Conservation (phyloP, 1,284 basidiomycete genomes). For the Taiwanofungus camphoratus region DNA sequence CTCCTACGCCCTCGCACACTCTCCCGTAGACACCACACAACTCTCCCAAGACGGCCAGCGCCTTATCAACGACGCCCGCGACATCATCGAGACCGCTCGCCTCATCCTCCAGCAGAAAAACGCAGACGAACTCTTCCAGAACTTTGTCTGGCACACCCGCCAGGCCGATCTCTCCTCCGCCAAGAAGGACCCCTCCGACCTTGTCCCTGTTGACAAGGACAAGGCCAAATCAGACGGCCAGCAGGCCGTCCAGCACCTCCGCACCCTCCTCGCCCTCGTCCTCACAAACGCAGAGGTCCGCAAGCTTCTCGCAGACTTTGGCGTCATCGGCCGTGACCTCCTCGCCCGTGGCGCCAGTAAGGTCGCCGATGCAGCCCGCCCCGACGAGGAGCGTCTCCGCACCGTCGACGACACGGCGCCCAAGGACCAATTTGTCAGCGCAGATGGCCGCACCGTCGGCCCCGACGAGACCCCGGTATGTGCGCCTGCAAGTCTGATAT, state of each 20-base stretch:
- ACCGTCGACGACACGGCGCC: conserved; percentile 70
- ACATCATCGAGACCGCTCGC: conserved; percentile 68
- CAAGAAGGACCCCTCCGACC: conserved; percentile 39
- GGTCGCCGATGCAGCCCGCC: conserved; percentile 68
- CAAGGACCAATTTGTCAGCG: conserved; percentile 50
- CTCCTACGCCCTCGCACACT: conserved; percentile 59
- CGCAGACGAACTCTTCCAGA: conserved; percentile 83
- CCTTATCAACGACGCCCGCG: conserved; percentile 69
- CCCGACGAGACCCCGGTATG: conserved; percentile 26
- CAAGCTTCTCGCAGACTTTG: conserved; percentile 82
- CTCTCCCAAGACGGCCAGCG: conserved; percentile 75
- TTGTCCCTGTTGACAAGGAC: conserved; percentile 46
- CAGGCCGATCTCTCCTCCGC: conserved; percentile 42
- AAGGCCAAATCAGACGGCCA: conserved; percentile 57
- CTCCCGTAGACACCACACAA: conserved; percentile 59
- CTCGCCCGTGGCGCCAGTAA: conserved; percentile 75
- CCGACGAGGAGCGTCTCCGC: conserved; percentile 57
- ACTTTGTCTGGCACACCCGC: conserved; percentile 76
- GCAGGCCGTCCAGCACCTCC: conserved; percentile 74
- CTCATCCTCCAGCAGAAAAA: conserved; percentile 79
- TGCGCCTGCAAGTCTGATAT: conserved; percentile 3
- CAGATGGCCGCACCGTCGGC: conserved; percentile 41
- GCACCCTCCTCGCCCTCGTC: conserved; percentile 77
- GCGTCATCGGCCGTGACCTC: conserved; percentile 81
- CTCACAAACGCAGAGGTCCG: conserved; percentile 90